Evolutionary conservation across 2,329 filamentous ascomycete genomes (phyloP).

Genomic region (Fusarium tricinctum): DNA sequence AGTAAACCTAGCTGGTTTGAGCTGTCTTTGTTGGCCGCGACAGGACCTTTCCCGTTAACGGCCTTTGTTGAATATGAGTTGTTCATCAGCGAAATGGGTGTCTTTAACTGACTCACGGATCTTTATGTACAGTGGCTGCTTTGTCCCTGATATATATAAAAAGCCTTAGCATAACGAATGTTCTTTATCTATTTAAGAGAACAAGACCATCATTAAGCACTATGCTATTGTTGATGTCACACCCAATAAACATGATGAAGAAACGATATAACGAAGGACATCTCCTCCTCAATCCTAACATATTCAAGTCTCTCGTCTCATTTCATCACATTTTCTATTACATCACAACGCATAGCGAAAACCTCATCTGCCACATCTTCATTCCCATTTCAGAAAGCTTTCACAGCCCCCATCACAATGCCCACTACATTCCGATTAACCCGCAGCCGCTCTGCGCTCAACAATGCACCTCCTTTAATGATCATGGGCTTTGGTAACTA

Average conservation of each 20-base stretch:
- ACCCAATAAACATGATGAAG: not conserved
- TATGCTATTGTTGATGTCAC: constrained; percentile 3
- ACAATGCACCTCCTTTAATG: constrained; percentile 44
- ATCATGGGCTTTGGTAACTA: constrained; percentile 32
- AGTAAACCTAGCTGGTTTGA: not conserved
- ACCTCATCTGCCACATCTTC: not conserved
- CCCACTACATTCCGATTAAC: constrained; percentile 33
- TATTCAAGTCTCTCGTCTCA: not conserved
- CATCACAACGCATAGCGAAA: constrained; percentile 7
- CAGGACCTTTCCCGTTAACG: not conserved
- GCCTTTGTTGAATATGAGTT: constrained; percentile 8
- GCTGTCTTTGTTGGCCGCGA: not conserved
- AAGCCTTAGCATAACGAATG: not conserved
- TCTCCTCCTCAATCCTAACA: not conserved
- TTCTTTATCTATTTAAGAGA: constrained; percentile 16
- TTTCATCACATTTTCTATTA: not conserved
- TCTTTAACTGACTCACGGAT: not conserved
- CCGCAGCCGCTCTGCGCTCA: constrained; percentile 43
- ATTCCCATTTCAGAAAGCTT: not conserved
- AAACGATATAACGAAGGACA: constrained; percentile 17
- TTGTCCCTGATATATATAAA: constrained; percentile 1
- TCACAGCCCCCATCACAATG: constrained; percentile 26
- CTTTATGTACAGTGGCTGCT: not conserved
- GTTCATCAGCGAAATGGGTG: not conserved
- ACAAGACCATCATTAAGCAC: constrained; percentile 4